A percentile compares a stretch with the other conserved stretches of the same genome.
Evolutionary conservation across 225 moss, liverwort and hornwort species (phyloP).

Genomic region (Ulota crispa): DNA sequence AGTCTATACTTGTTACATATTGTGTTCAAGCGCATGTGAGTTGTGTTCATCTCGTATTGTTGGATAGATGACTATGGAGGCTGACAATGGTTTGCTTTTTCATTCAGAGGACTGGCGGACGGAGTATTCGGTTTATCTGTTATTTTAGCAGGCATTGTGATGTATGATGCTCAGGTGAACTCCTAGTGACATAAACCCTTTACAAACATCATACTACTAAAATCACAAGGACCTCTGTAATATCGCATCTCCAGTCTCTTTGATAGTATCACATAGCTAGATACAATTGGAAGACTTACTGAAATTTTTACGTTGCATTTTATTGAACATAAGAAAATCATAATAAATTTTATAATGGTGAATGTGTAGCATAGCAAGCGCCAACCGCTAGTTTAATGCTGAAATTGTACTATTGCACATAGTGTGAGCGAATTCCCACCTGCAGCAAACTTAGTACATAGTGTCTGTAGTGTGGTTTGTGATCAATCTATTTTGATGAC

Average conservation of each 20-base stretch:
- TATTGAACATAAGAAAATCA: too few species aligned
- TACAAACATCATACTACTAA: background rate
- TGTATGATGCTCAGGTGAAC: conserved; percentile 98
- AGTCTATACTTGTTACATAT: background rate
- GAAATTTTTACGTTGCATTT: too few species aligned
- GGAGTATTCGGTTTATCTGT: conserved; percentile 76
- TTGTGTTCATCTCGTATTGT: background rate
- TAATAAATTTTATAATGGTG: too few species aligned
- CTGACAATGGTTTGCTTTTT: conserved; percentile 15
- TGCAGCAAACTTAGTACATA: background rate
- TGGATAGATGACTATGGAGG: background rate
- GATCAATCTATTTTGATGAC: background rate
- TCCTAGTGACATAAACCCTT: background rate
- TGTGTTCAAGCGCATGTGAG: background rate
- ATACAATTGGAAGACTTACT: too few species aligned
- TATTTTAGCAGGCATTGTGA: conserved; percentile 70
- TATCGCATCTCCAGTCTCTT: too few species aligned
- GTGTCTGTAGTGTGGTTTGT: background rate
- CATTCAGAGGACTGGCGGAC: conserved; percentile 81
- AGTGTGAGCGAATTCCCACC: background rate
- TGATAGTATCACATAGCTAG: too few species aligned
- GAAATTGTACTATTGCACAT: background rate
- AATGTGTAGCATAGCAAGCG: too few species aligned
- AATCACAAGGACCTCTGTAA: too few species aligned
- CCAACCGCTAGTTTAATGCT: background rate